Base-by-base conservation (phyloP, 2,329 filamentous ascomycete genomes). In the Rutstroemia sp. region DNA sequence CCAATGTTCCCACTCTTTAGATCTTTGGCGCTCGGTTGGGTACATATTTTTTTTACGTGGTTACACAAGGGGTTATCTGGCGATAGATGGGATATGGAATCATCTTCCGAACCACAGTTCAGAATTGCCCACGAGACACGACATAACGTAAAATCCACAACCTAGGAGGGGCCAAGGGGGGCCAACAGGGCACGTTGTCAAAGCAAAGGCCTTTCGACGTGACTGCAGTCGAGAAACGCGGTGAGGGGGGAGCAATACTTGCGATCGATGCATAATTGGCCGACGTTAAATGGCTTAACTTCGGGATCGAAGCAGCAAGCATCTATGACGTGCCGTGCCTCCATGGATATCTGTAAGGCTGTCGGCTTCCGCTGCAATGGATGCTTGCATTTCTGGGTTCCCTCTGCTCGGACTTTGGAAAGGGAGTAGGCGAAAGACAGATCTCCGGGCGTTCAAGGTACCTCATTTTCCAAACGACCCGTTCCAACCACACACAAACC, bases 341-440 rank as follows among this genome's bases (percentile, higher is more conserved):
- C 10, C 52, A 44, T 12, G 23, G 38, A 50, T 55, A 25, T 5
- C 52, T 42, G 56, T 57, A 63, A 61, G 57, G 58, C 54, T 58
- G 50, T 56, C 54, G 54, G 52, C 52, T 58, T 58, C 56, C 56
- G 57, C 57, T 57, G 54, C 46, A 56, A 48, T 51, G 58, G 54
- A 19, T 55, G 34, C 47, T 48, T 61, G 58, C 54, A 36, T 58
- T 46, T 53, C 40, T 42, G 16, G 19, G 16, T 42, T 17, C 19
- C 19, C 7, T 34, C 49, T 52, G 55, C 51, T 48, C 49, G 50
- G 42, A 49, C 46, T 59, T 45, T 53, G 40, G 48, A 55, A 52
- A 54, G 23, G 23, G 25, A 42, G 12, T 44, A 48, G 34, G 34
- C 8, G 42, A 48, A 23, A 48, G 42, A 39, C 25, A 36, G 6